phyloP scores from a whole-genome alignment of 2,329 filamentous ascomycete genomes.

The Zasmidium cellare region DNA sequence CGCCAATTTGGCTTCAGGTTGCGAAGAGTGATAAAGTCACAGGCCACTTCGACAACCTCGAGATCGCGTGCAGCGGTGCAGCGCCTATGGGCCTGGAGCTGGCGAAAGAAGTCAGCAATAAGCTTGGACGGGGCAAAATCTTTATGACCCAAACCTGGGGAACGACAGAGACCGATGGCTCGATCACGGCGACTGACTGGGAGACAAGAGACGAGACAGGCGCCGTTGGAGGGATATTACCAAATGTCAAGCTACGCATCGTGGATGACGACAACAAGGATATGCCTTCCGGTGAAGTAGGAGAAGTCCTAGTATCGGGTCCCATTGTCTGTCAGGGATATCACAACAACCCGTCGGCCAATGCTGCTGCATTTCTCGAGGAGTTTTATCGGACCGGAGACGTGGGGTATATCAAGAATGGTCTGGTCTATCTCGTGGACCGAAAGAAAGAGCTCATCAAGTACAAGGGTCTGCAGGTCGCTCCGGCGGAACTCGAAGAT shows the following conservation, averaged over 20 bases:
- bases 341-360: conserved; percentile 6
- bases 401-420: conserved; percentile 31
- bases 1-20: conserved; percentile 61
- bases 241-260: conserved; percentile 7
- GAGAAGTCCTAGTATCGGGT: conserved; percentile 8
- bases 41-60: conserved; percentile 55
- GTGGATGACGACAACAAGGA: conserved; percentile 10
- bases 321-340: conserved; percentile 10
- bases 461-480: conserved; percentile 40
- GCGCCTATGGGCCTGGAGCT: conserved; percentile 17
- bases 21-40: conserved; percentile 57
- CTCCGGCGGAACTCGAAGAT: conserved; percentile 31
- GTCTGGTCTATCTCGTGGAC: conserved; percentile 37
- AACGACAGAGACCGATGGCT: conserved; percentile 56
- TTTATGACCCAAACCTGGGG: conserved; percentile 55
- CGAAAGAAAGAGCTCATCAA: conserved; percentile 42
- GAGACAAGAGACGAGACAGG: conserved; percentile 6
- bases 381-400: conserved; percentile 41
- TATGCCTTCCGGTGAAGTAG: conserved; percentile 3
- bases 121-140: conserved; percentile 11
- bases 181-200: conserved; percentile 40
- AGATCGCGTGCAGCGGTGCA: conserved; percentile 38
- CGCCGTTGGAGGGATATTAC: conserved; percentile 10
- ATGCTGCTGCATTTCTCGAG: conserved; percentile 18
- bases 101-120: conserved; percentile 8